Evolutionary conservation across 1,284 basidiomycete genomes (phyloP).

Genomic region (Fomitiporia mediterranea): DNA sequence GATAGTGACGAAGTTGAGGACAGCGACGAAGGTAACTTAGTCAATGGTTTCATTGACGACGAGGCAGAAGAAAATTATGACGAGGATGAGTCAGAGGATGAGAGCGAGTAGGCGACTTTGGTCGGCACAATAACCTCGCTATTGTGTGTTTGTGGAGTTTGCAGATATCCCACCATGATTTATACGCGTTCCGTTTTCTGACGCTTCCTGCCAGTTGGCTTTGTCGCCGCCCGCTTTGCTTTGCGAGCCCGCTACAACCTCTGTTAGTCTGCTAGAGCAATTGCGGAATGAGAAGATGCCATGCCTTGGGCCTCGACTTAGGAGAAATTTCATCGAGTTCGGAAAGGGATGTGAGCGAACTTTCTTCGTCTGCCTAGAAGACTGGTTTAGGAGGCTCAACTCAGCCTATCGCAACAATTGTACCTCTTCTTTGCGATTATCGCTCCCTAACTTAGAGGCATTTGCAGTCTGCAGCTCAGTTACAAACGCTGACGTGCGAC

Average conservation of each 20-base stretch:
- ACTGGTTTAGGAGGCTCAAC: not conserved
- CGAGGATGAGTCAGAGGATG: conserved; percentile 54
- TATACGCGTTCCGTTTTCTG: not conserved
- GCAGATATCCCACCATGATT: not conserved
- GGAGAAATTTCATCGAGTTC: conserved; percentile 24
- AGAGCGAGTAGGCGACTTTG: conserved; percentile 36
- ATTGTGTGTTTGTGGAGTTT: no score
- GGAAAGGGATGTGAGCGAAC: conserved; percentile 32
- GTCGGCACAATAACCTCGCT: not conserved
- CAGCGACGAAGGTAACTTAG: conserved; percentile 40
- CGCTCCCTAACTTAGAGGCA: not conserved
- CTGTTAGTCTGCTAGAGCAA: no score
- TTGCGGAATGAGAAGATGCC: no score
- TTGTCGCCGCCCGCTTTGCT: not conserved
- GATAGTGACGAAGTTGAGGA: conserved; percentile 43
- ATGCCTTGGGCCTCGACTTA: no score
- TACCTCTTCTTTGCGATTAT: not conserved
- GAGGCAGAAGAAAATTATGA: conserved; percentile 69
- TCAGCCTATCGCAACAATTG: not conserved
- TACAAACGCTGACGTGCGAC: conserved; percentile 76
- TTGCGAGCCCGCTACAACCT: not conserved
- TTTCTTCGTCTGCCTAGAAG: conserved; percentile 24
- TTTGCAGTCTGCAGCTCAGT: conserved; percentile 52
- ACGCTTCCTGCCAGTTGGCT: not conserved
- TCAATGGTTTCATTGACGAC: conserved; percentile 68